Base-by-base conservation (phyloP, 1,284 basidiomycete genomes). In the Thecaphora frezii region DNA sequence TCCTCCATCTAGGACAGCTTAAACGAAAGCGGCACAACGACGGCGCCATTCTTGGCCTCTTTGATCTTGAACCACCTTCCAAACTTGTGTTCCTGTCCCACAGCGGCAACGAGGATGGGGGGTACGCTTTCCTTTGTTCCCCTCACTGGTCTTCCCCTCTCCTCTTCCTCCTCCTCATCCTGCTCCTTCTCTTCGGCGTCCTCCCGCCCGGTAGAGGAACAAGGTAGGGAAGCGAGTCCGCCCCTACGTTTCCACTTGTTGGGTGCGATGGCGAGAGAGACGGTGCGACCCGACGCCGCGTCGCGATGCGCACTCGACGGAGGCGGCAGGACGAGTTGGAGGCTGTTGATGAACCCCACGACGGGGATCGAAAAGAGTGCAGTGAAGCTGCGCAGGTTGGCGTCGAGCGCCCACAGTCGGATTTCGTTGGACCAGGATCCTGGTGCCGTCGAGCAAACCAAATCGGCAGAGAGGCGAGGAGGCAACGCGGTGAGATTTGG, bases 21-120 rank as follows among this genome's bases (percentile, higher is more conserved):
- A 18, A 41, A 41, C 12, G 39, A 12, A 41, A 73, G 38, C 1
- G 73, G 66, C 5, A 87, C 83, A 18, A 92, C 85, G 25, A 91
- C 73, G 0, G 89, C 83, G 8, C 87, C 86, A 75, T 94, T 96
- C 69, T 83, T 83, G 1, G 85, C 86, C 0, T 87, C 86, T 26
- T 89, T 89, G 56, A 89, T 73, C 46, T 83, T 85, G 69, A 91
- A 80, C 94, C 94, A 98, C 56, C 96, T 83, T 9, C 93, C 94
- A 25, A 93, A 80, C 51, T 90, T 85, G 69, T 88, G 90, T 79
- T 98, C 94, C 74, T 92, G 88, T 0, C 89, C 90, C 1, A 93
- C 74, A 4, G 88, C 91, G 4, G 87, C 91, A 7, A 91, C 85
- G 40, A 97, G 78, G 39, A 94, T 63, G 2, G 75, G 75, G 8